Percentiles rank a stretch among this genome's conserved stretches.
These are phyloP conservation scores for Ganoderma multipileum DNA, from an alignment of 1,284 basidiomycete species.

Conservation along the genomic window DNA sequence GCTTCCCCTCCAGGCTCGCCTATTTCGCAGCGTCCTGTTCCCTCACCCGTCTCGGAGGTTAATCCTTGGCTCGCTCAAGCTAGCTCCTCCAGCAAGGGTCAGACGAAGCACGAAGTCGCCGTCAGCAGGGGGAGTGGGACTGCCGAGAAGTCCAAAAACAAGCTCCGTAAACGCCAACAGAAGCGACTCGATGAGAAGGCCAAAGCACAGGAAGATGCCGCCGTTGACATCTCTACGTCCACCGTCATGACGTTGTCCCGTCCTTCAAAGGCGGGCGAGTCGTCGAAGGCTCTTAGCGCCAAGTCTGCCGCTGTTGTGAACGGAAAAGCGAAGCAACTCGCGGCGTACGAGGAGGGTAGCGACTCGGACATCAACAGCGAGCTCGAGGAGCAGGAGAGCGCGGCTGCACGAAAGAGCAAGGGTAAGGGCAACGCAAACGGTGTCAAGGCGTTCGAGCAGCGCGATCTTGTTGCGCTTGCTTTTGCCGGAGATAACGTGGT, in stretches of 20 bases:
- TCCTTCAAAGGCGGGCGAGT: slow-evolving; percentile 29
- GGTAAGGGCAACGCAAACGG: slow-evolving; percentile 48
- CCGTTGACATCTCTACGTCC: slow-evolving; percentile 76
- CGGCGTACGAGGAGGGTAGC: slow-evolving; percentile 42
- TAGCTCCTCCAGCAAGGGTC: slow-evolving; percentile 47
- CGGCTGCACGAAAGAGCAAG: slow-evolving; percentile 50
- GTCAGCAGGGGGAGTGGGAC: slow-evolving; percentile 68
- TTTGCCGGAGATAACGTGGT: slow-evolving; percentile 98
- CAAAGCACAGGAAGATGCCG: slow-evolving; percentile 73
- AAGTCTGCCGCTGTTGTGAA: slow-evolving; percentile 21
- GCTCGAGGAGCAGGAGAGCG: slow-evolving; percentile 69
- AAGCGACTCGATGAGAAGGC: slow-evolving; percentile 62
- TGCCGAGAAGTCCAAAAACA: slow-evolving; percentile 71
- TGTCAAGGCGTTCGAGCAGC: slow-evolving; percentile 80
- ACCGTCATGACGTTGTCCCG: slow-evolving; percentile 52
- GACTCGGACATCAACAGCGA: slow-evolving; percentile 70
- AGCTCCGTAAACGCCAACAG: slow-evolving; percentile 67
- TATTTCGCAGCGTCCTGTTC: slow-evolving; percentile 22
- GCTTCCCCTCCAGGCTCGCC: slow-evolving; percentile 27
- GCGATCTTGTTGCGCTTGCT: slow-evolving; percentile 90
- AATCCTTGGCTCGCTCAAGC: slow-evolving; percentile 79
- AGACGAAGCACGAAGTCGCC: slow-evolving; percentile 72
- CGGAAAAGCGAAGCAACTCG: slow-evolving; percentile 16
- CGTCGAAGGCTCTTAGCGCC: slow-evolving; percentile 17
- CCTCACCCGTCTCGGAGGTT: slow-evolving; percentile 32